Conservation (phyloP, 2,329 filamentous ascomycete species). For the Colletotrichum sansevieriae region DNA sequence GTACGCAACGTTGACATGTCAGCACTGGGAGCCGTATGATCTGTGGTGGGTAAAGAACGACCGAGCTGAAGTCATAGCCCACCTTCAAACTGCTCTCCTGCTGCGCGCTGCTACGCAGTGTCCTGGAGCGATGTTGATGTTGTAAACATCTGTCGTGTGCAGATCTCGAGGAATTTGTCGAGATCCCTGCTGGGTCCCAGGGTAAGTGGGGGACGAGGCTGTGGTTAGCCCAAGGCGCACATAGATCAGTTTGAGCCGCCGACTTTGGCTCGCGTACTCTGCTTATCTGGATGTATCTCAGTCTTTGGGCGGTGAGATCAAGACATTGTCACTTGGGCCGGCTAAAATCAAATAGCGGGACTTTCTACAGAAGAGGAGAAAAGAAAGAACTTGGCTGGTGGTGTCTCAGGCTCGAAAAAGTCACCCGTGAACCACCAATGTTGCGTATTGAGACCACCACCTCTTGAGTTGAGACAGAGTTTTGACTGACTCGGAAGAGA, state of each 20-base stretch:
- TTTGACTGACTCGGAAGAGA: constrained; percentile 7
- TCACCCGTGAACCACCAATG: constrained; percentile 22
- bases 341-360: constrained; percentile 14
- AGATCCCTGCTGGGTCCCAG: too few species aligned
- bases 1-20: not conserved
- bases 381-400: constrained; percentile 8
- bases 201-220: too few species aligned
- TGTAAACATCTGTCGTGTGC: too few species aligned
- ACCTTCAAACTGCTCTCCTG: too few species aligned
- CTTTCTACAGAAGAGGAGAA: not conserved
- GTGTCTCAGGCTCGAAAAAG: constrained; percentile 18
- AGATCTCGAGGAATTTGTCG: too few species aligned
- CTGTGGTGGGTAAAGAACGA: too few species aligned
- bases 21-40: too few species aligned
- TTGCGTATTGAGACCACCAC: not conserved
- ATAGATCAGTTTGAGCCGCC: too few species aligned
- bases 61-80: too few species aligned
- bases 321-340: constrained; percentile 18
- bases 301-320: constrained; percentile 25
- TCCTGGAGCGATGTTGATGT: too few species aligned
- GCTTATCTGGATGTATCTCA: constrained; percentile 24
- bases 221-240: too few species aligned
- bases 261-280: not conserved
- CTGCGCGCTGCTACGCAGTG: too few species aligned
- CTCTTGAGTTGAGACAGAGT: not conserved